Base-by-base conservation (phyloP, 1,284 basidiomycete genomes). In the Marasmius oreades region DNA sequence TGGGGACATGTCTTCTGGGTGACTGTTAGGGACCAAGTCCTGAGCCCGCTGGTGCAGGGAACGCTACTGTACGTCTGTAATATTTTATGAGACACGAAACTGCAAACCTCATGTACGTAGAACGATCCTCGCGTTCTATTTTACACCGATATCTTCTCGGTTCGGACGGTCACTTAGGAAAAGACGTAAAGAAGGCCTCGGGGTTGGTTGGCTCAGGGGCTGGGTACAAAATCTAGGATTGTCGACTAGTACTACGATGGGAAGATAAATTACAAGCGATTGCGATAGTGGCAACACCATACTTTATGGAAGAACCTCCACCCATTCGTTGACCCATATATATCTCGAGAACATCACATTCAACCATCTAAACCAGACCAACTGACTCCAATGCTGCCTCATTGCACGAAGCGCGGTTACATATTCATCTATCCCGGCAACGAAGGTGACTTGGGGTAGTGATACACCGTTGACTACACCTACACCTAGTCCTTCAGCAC, bases 301-400 rank as follows among this genome's bases (percentile, higher is more conserved):
- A 46, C n/a, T 11, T 7, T 23, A 28, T 16, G 45, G 22, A 24
- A 46, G 16, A 20, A 79, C 62, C 62, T 84, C 77, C 7, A 79
- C 73, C 78, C 92, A 88, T 61, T 92, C 85, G 62, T 95, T 95
- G 46, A 92, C 84, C 93, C 93, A 97, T 88, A 97, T 90, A 66
- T 96, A 94, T 59, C 89, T 78, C 31, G 92, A 95, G 65, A 89
- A 89, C n/a, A 71, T 61, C 33, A 96, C 77, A 66, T 95, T 94
- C 51, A 95, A 73, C 81, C 86, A 92, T 50, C 95, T 81, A 73
- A 95, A 97, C 95, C 95, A 97, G 22, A 87, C 82, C 61, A 93
- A 73, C 74, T 98, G 95, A 55, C 83, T 85, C 55, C 71, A 59
- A 66, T 98, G 95, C 58, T 80, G 72, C 58, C 73, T 71, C 86